These are phyloP conservation scores for Esteya vermicola DNA, from an alignment of 2,329 filamentous ascomycete species.

Conservation along the genomic window DNA sequence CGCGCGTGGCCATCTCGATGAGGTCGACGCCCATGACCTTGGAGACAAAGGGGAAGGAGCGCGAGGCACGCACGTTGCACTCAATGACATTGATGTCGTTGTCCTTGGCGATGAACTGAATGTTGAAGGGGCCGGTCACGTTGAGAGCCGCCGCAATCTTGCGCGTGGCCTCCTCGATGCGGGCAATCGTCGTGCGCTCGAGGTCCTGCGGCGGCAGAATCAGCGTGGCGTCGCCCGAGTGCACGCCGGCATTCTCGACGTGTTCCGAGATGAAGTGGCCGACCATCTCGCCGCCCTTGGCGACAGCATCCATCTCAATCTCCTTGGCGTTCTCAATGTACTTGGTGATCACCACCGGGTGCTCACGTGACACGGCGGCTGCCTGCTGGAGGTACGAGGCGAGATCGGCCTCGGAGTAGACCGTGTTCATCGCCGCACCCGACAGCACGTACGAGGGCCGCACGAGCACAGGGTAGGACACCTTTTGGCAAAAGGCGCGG, in stretches of 20 bases:
- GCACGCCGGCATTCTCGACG: slow-evolving; percentile 95
- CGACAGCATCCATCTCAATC: slow-evolving; percentile 98
- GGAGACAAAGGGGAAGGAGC: slow-evolving; percentile 95
- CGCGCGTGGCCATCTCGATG: slow-evolving; percentile 97
- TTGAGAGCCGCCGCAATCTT: slow-evolving; percentile 94
- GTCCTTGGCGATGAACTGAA: slow-evolving; percentile 98
- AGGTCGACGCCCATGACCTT: slow-evolving; percentile 97
- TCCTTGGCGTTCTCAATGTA: slow-evolving; percentile 99
- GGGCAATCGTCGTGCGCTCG: slow-evolving; percentile 70
- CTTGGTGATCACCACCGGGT: slow-evolving; percentile 97
- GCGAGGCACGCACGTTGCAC: slow-evolving; percentile 91
- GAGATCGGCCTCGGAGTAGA: slow-evolving; percentile 89
- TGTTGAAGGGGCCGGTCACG: slow-evolving; percentile 94
- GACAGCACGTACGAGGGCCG: slow-evolving; percentile 94
- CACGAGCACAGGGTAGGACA: slow-evolving; percentile 87
- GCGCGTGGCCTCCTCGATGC: slow-evolving; percentile 86
- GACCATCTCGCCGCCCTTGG: slow-evolving; percentile 74
- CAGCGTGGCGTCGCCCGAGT: slow-evolving; percentile 93
- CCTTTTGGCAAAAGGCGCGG: slow-evolving; percentile 70
- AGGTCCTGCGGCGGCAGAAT: slow-evolving; percentile 92
- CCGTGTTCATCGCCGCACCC: slow-evolving; percentile 97
- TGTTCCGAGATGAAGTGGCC: slow-evolving; percentile 98
- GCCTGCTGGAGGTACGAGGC: slow-evolving; percentile 82
- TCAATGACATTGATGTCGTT: slow-evolving; percentile 99
- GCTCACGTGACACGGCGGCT: slow-evolving; percentile 81